phyloP scores from a whole-genome alignment of 2,329 filamentous ascomycete genomes.

The Hymenoscyphus scutula region DNA sequence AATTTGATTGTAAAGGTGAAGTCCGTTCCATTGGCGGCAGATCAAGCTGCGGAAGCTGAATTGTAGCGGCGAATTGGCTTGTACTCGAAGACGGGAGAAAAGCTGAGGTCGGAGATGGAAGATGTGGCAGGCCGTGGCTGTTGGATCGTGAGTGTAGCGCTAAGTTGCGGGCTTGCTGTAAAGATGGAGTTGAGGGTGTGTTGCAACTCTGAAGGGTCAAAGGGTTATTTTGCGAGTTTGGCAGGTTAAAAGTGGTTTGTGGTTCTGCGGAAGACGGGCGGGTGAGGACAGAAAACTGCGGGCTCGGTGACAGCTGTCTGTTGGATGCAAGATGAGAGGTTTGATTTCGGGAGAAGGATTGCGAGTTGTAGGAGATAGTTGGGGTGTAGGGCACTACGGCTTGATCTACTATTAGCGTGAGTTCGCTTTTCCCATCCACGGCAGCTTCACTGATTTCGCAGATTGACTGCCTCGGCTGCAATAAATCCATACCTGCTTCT shows the following conservation, averaged over 20 bases:
- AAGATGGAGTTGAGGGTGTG: neutral
- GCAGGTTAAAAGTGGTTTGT: neutral
- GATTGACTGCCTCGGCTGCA: neutral
- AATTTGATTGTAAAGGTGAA: neutral
- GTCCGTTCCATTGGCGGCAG: slow-evolving; percentile 8
- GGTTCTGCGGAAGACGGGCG: slow-evolving; percentile 5
- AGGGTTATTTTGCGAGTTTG: slow-evolving; percentile 1
- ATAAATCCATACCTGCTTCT: neutral
- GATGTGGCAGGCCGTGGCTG: neutral
- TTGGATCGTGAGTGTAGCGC: neutral
- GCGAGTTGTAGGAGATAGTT: neutral
- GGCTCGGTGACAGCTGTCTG: neutral
- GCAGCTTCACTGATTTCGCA: too few relatives aligned
- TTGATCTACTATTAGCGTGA: neutral
- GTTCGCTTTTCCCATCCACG: neutral
- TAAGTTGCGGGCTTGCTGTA: neutral
- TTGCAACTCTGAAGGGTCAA: slow-evolving; percentile 1
- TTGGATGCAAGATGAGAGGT: neutral
- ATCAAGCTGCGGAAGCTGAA: slow-evolving; percentile 9
- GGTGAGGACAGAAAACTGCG: slow-evolving; percentile 8
- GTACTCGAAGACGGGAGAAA: neutral
- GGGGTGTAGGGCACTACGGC: neutral
- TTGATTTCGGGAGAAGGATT: neutral
- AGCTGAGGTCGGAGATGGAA: slow-evolving; percentile 2
- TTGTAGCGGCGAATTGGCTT: neutral